Base-by-base conservation (phyloP, 371 early-diverging fungal genomes). In the Coemansia sp. region DNA sequence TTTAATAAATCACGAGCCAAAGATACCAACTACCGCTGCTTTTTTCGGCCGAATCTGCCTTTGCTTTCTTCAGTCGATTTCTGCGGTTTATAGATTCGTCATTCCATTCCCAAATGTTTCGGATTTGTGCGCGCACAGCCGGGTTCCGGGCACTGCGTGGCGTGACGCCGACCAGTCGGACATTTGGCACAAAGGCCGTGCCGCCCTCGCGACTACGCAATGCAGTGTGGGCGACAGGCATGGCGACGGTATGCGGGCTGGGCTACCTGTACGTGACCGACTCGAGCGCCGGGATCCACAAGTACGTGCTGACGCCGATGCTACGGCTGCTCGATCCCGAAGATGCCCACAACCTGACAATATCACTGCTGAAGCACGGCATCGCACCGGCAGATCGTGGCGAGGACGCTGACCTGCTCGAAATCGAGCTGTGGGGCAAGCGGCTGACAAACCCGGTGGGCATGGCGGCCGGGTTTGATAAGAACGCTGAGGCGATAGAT, bases 381-480 rank as follows among this genome's bases (percentile, higher is more conserved):
- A 56, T 89, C 48, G 68, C 66, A 16, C 88, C 90, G 30, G 59
- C 65, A 48, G 90, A 88, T 65, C 64, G 72, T 47, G 61, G 69
- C 57, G 31, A 63, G 48, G 81, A 82, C 57, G 42, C 71, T 7
- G 84, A 86, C 54, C 74, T 67, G 9, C 76, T 90, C 36, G 76
- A 72, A 42, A 72, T 82, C 30, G 54, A 66, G 82, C 67, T 90
- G 47, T 91, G 84, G 83, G 88, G 87, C 49, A 84, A 85, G 67
- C 79, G 59, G 11, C 40, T 92, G 55, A 58, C 79, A 9, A 93
- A 91, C 78, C 93, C 93, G 1, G 69, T 94, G 14, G 91, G 92
- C 5, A 67, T 94, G 57, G 92, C 94, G 4, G 94, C 94, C 14
- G 94, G 94, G 11, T 94, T 84, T 61, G 93, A 93, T 77, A 94